Evolutionary conservation across 768 basidiomycete species (phyloP), one percentile per base, ranked within the genome.

Genomic region (Dioszegia aurantiaca): DNA sequence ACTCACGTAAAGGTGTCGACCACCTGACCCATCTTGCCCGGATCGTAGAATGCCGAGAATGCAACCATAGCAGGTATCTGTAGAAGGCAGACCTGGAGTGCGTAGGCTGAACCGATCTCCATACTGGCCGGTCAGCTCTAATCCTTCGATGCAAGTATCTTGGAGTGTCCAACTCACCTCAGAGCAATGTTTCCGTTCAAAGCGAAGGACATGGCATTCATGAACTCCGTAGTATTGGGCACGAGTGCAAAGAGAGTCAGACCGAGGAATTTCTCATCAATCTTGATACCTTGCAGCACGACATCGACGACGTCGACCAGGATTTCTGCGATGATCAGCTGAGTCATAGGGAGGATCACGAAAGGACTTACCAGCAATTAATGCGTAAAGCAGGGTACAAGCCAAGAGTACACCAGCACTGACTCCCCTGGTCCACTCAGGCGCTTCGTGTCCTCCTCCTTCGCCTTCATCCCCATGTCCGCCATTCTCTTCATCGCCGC

Each of bases 1-100:
- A 30, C 92, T 59, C 78, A 95, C 90, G 93, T 90, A 81, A 99
- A 99, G 6, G 90, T 90, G 63, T 87, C 85, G 8, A 91, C 86
- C 40, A 85, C 84, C 75, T 88, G 83, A 8, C 91, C 91, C 83
- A 94, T 87, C 70, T 84, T 84, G 33, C 84, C 83, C 0, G 90
- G 89, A 54, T 87, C 86, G 70, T 93, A 95, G 84, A 89, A 91
- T 4, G 93, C 94, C 19, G 90, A 92, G 78, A 99, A 98, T 0
- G 91, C 94, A 14, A 99, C 91, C 94, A 99, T 98, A 2, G 92
- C 90, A 2, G 95, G 95, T 30, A 98, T 91, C 77, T 99, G 95
- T 14, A 99, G 82, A 53, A 99, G 81, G 76, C 95, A 99, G 16
- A 99, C 95, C 77, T 99, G 95, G 2, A 99, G 82, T 4, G 95